Conservation (phyloP, 371 early-diverging fungal genomes). For the Rhizopus sp. region DNA sequence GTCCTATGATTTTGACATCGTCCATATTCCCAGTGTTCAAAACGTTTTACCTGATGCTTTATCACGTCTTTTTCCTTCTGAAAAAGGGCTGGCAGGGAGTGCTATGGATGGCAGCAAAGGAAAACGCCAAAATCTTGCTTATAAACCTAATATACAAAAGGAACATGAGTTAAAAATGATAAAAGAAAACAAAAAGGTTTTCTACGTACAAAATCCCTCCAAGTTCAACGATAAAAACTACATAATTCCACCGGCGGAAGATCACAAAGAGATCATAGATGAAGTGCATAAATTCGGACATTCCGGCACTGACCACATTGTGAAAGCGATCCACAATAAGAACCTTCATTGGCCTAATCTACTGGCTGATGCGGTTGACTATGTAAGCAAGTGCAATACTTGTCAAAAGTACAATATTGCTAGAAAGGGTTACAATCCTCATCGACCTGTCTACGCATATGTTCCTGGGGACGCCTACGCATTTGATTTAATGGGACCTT, state of each 20-base stretch:
- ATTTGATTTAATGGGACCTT: not conserved
- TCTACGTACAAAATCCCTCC: too few relatives aligned
- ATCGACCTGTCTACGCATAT: not conserved
- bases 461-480: not conserved
- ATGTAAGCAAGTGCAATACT: not conserved
- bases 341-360: conserved; percentile 11
- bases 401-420: not conserved
- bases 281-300: too few relatives aligned
- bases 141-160: not conserved
- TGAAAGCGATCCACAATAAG: too few relatives aligned
- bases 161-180: not conserved
- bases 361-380: not conserved
- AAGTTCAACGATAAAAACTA: too few relatives aligned
- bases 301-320: too few relatives aligned
- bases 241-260: too few relatives aligned
- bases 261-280: too few relatives aligned
- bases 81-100: conserved; percentile 9
- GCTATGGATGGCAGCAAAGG: too few relatives aligned
- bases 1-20: conserved; percentile 8
- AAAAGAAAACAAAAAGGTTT: too few relatives aligned
- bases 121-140: not conserved
- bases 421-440: conserved; percentile 6
- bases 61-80: conserved; percentile 9
- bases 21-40: conserved; percentile 15
- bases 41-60: conserved; percentile 17